Evolutionary conservation across 179 eudicot genomes (phyloP), one percentile per base, ranked within the genome.

Genomic region (Drosera spatulata): DNA sequence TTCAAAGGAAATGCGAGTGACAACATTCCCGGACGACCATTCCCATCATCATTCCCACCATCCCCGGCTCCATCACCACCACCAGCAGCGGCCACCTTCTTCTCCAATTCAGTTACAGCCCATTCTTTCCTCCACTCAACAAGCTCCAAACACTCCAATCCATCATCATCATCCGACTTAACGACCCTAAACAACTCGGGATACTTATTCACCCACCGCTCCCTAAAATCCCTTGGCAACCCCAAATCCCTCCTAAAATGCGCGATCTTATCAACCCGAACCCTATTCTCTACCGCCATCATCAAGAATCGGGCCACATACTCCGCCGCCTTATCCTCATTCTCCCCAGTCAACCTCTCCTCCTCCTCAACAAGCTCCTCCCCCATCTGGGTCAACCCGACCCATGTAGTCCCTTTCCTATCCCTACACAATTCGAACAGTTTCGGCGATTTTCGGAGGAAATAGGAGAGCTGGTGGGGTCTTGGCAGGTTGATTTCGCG

Each of bases 211-310:
- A 86, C 80, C 99, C 99, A 93, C 46, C 75, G 50, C 15, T 53
- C 75, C 72, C 95, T 77, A 70, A 93, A 93, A 82, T 86, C 86
- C 50, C 73, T n/a, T 2, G 96, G 93, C 71, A 89, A 65, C 56
- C 99, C 96, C 38, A 93, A 66, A 67, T 93, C 96, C 53, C 93
- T 80, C 61, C 95, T 79, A 60, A 82, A 87, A 83, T 90, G 93
- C 11, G 87, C 95, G 59, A 90, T 75, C 66, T 87, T 87, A 60
- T 82, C 85, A n/a, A 90, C 63, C 50, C 65, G 55, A 53, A 90
- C 53, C 54, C 91, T 71, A 74, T 72, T 82, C 62, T 75, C 89
- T 4, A 82, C 61, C 0, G 95, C 75, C 96, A 93, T 93, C 99
- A 93, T 93, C 61, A 93, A 67, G 74, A 85, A 64, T 71, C 95